phyloP scores from a whole-genome alignment of 495 filamentous ascomycete species.

The Lasiosphaeriaceae sp. region DNA sequence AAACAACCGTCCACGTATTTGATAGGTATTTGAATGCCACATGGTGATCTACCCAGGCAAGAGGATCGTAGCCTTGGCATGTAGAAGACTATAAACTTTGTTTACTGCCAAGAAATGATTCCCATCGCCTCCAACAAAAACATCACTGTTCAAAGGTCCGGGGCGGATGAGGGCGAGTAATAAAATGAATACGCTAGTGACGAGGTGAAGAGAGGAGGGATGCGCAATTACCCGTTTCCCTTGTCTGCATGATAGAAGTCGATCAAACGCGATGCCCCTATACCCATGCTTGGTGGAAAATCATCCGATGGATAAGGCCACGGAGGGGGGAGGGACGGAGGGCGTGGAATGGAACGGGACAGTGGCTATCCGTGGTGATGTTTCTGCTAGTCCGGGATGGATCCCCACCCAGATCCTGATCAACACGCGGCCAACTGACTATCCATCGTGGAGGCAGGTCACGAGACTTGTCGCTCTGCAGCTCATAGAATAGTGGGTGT shows the following conservation, averaged over 20 bases:
- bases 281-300: background rate
- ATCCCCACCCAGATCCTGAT: background rate
- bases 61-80: background rate
- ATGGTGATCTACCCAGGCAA: background rate
- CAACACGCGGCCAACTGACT: background rate
- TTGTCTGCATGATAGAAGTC: background rate
- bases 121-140: background rate
- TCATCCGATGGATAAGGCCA: background rate
- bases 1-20: too few relatives aligned
- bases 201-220: too few relatives aligned
- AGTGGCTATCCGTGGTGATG: background rate
- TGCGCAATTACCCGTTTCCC: background rate
- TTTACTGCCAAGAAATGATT: background rate
- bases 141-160: too few relatives aligned
- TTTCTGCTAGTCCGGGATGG: too few relatives aligned
- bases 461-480: background rate
- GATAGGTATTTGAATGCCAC: background rate
- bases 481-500: too few relatives aligned
- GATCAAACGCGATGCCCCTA: background rate
- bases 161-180: too few relatives aligned
- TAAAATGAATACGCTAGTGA: too few relatives aligned
- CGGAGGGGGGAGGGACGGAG: background rate
- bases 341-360: background rate
- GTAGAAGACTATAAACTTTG: background rate
- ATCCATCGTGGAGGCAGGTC: background rate